Percentiles rank a stretch among this genome's conserved stretches.
These are phyloP conservation scores for Pseudozyma hubeiensis DNA, from an alignment of 1,284 basidiomycete genomes.

Conservation along the genomic window DNA sequence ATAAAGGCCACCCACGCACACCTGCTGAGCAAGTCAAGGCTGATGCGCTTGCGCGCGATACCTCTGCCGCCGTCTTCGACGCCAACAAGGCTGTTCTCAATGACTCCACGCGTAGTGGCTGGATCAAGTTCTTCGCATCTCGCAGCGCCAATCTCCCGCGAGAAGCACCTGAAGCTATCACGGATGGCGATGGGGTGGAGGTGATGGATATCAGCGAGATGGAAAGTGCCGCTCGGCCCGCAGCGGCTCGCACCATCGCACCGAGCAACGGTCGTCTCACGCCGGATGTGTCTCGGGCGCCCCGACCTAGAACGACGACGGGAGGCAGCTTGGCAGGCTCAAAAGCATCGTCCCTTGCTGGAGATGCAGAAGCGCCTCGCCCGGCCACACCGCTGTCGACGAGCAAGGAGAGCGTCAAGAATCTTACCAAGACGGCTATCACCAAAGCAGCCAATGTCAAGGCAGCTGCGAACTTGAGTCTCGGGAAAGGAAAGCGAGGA, in stretches of 20 bases:
- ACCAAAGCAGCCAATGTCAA: slow-evolving; percentile 45
- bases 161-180: slow-evolving; percentile 25
- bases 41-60: slow-evolving; percentile 54
- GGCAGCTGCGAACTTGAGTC: slow-evolving; percentile 27
- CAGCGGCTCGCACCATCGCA: slow-evolving; percentile 9
- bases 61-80: slow-evolving; percentile 26
- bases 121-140: slow-evolving; percentile 60
- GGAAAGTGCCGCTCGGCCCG: slow-evolving; percentile 6
- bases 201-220: slow-evolving; percentile 62
- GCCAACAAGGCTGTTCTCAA: slow-evolving; percentile 58
- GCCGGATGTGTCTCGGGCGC: slow-evolving; percentile 13
- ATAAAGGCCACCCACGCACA: slow-evolving; percentile 23
- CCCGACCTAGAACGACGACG: slow-evolving; percentile 13
- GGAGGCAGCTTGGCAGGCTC: slow-evolving; percentile 21
- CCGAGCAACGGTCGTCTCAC: slow-evolving; percentile 14
- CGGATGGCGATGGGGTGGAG: slow-evolving; percentile 48
- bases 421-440: slow-evolving; percentile 33
- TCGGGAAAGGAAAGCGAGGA: slow-evolving; percentile 32
- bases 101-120: slow-evolving; percentile 46
- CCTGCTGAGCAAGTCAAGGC: slow-evolving; percentile 65
- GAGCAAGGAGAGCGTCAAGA: slow-evolving; percentile 40
- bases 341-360: slow-evolving; percentile 31
- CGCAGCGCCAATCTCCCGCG: slow-evolving; percentile 41
- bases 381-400: slow-evolving; percentile 27
- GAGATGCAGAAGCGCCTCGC: slow-evolving; percentile 13